Percentiles rank a stretch among this genome's conserved stretches.
Evolutionary conservation across 2,329 filamentous ascomycete genomes (phyloP).

Genomic region (Fonsecaea monophora): DNA sequence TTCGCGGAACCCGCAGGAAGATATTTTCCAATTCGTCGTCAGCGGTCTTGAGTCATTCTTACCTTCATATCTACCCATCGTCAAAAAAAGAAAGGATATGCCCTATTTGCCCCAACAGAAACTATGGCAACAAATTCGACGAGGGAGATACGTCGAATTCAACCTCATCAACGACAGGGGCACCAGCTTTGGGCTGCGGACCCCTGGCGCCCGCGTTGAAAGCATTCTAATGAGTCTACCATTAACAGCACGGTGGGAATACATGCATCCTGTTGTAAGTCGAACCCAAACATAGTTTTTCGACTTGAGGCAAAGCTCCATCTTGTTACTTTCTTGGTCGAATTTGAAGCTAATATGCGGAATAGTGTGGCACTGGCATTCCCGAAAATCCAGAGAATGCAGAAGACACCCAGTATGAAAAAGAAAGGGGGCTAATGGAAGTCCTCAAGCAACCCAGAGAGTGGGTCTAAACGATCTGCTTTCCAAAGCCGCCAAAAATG

Average conservation of each 20-base stretch:
- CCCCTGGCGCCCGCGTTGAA: constrained; percentile 88
- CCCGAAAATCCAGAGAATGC: constrained; percentile 53
- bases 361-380: constrained; percentile 52
- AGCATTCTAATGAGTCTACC: constrained; percentile 98
- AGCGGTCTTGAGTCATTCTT: constrained; percentile 86
- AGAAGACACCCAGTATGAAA: constrained; percentile 45
- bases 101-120: constrained; percentile 85
- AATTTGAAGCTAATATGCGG: not conserved
- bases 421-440: constrained; percentile 79
- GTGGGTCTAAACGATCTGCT: constrained; percentile 57
- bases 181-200: constrained; percentile 91
- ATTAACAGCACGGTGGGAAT: constrained; percentile 89
- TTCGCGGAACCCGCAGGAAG: constrained; percentile 82
- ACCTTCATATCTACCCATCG: constrained; percentile 87
- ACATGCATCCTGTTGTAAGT: constrained; percentile 72
- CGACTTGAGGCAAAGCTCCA: not conserved
- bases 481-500: not conserved
- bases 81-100: constrained; percentile 89
- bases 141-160: constrained; percentile 98
- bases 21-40: constrained; percentile 86
- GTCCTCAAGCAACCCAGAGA: constrained; percentile 68
- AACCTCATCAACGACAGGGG: constrained; percentile 97
- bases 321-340: not conserved
- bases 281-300: not conserved
- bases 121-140: constrained; percentile 92